Conservation (phyloP, 2,329 filamentous ascomycete species). For the Furcasterigmium sp. region DNA sequence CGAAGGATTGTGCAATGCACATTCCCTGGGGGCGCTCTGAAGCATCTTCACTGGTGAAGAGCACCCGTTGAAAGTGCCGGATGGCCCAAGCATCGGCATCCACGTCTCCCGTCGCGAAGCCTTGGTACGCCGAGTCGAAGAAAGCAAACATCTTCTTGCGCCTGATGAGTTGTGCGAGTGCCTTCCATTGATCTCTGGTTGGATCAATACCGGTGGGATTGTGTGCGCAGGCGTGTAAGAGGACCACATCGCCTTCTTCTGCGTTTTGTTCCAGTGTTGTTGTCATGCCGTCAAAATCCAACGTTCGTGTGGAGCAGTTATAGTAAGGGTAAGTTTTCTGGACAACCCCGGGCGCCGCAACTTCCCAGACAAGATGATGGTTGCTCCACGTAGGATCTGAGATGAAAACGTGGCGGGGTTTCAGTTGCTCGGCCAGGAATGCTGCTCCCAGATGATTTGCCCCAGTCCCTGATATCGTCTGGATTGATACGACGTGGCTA, state of each 20-base stretch:
- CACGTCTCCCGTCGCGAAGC: slow-evolving; percentile 23
- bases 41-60: too few relatives aligned
- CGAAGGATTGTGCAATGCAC: slow-evolving; percentile 20
- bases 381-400: slow-evolving; percentile 25
- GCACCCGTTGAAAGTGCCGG: slow-evolving; percentile 21
- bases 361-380: slow-evolving; percentile 20
- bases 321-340: slow-evolving; percentile 20
- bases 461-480: slow-evolving; percentile 22
- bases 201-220: slow-evolving; percentile 26
- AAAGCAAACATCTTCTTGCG: slow-evolving; percentile 20
- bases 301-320: slow-evolving; percentile 10
- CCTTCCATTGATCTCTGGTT: slow-evolving; percentile 20
- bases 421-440: slow-evolving; percentile 9
- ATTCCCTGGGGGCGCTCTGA: too few relatives aligned
- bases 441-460: slow-evolving; percentile 11
- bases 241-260: slow-evolving; percentile 17
- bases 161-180: slow-evolving; percentile 19
- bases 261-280: slow-evolving; percentile 14
- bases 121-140: slow-evolving; percentile 27
- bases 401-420: slow-evolving; percentile 18
- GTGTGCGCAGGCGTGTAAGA: slow-evolving; percentile 25
- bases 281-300: slow-evolving; percentile 21
- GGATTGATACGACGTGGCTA: too few relatives aligned
- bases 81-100: slow-evolving; percentile 23
- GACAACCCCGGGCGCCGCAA: slow-evolving; percentile 11